These are phyloP conservation scores for Acmispon strigosus DNA, from an alignment of 306 rosid genomes.

Conservation along the genomic window DNA sequence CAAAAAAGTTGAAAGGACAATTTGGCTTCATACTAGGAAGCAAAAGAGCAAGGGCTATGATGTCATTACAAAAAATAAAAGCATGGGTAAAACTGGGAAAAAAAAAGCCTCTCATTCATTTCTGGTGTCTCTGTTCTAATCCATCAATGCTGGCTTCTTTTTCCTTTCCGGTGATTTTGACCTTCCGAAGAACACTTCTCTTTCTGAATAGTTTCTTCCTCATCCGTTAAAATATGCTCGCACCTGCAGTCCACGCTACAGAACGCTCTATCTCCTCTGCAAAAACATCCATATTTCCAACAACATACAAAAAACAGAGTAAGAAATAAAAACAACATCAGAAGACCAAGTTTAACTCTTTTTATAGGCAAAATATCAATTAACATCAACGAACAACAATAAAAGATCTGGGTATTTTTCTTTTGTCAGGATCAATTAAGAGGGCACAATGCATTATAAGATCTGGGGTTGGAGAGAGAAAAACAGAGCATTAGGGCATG, in stretches of 20 bases:
- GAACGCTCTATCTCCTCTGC: slow-evolving; percentile 84
- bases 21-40: slow-evolving; percentile 61
- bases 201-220: slow-evolving; percentile 47
- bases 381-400: background rate
- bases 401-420: background rate
- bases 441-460: background rate
- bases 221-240: slow-evolving; percentile 84
- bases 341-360: background rate
- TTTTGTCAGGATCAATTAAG: background rate
- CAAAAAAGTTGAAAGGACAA: slow-evolving; percentile 7
- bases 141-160: slow-evolving; percentile 26
- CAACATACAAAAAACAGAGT: background rate
- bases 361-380: too few species aligned
- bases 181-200: slow-evolving; percentile 45
- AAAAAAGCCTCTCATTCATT: background rate
- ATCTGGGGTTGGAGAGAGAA: background rate
- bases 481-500: background rate
- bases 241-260: slow-evolving; percentile 94
- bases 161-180: slow-evolving; percentile 33
- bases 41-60: slow-evolving; percentile 27
- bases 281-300: background rate
- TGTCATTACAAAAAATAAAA: slow-evolving; percentile 31
- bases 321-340: background rate
- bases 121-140: too few species aligned
- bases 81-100: slow-evolving; percentile 30